Base-by-base conservation (phyloP, 805 yeast species). In the Candida boleticola region DNA sequence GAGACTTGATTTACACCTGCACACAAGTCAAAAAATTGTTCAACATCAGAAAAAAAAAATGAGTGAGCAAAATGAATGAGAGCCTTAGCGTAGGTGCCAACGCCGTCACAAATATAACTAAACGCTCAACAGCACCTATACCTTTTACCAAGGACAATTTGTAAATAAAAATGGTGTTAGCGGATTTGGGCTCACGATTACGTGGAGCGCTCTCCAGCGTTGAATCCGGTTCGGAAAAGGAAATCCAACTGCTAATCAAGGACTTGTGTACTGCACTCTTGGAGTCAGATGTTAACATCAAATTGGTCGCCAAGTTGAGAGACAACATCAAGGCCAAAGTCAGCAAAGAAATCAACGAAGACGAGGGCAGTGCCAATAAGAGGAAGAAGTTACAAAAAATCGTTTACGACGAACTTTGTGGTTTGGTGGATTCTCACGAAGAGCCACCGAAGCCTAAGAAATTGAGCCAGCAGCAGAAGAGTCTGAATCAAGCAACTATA, bases 241-340 rank as follows among this genome's bases (percentile, higher is more conserved):
- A 71, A 40, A 60, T 71, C 34, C 60, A 59, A 33, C 44, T 55
- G 25, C 79, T 90, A 83, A 68, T 93, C 53, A 92, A 92, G 61
- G 95, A 86, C 54, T 83, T 92, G 39, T 87, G 95, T 44, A 83
- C 86, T 45, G 99, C 99, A 0, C 74, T 92, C 43, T 71, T 93
- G 44, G 97, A 90, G 63, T 77, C 93, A n/a, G 99, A 92, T 64
- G 98, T 92, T 19, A 93, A 93, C 57, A 82, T 93, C 58, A 80
- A 78, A 52, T 73, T 92, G 37, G 99, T 92, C 22, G 80, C 87
- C 29, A 76, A 75, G 48, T 68, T 92, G 47, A 77, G 97, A 57
- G 84, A 79, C 50, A 82, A 84, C 52, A 67, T 71, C 40, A 56
- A 58, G 39, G 35, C 50, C 10, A 62, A 65, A 44, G 77, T 92